A percentile compares a stretch with the other conserved stretches of the same genome.
Evolutionary conservation across 2,329 filamentous ascomycete genomes (phyloP).

Genomic region (Purpureocillium takamizusanense): DNA sequence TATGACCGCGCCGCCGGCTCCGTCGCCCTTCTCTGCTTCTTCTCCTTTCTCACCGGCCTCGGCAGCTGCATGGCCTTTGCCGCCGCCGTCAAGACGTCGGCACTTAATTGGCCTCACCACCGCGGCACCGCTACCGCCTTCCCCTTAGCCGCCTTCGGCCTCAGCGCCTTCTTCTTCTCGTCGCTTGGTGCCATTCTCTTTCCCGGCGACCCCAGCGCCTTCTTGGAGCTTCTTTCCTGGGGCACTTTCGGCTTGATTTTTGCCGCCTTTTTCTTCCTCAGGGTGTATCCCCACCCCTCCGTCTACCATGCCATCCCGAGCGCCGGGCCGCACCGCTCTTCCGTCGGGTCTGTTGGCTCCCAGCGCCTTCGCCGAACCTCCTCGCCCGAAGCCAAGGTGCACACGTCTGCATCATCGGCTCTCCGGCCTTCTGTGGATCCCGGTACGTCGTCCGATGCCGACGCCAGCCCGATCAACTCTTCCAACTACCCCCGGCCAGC

Average conservation of each 20-base stretch:
- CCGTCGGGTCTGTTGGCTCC: constrained; percentile 11
- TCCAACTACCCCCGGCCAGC: neutral
- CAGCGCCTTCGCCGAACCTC: constrained; percentile 31
- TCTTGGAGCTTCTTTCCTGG: constrained; percentile 69
- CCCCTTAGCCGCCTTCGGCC: constrained; percentile 81
- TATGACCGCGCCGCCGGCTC: constrained; percentile 59
- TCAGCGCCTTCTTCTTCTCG: constrained; percentile 96
- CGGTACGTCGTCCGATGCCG: constrained; percentile 1
- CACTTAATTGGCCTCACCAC: constrained; percentile 84
- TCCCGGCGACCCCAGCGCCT: constrained; percentile 72
- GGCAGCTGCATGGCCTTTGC: constrained; percentile 90
- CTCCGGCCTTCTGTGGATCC: neutral
- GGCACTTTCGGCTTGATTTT: constrained; percentile 73
- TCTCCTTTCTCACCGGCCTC: constrained; percentile 75
- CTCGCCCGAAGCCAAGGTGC: constrained; percentile 30
- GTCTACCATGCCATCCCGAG: constrained; percentile 47
- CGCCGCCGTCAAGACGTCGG: constrained; percentile 76
- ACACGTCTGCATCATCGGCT: constrained; percentile 13
- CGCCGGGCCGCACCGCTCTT: constrained; percentile 9
- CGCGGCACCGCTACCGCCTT: constrained; percentile 92
- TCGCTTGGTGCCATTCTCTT: constrained; percentile 67
- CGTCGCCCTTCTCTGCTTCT: constrained; percentile 63
- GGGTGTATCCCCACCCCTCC: constrained; percentile 48
- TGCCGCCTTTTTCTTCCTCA: constrained; percentile 75
- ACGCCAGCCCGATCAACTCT: neutral